phyloP scores from a whole-genome alignment of 768 basidiomycete genomes.

The Lentinus tigrinus region DNA sequence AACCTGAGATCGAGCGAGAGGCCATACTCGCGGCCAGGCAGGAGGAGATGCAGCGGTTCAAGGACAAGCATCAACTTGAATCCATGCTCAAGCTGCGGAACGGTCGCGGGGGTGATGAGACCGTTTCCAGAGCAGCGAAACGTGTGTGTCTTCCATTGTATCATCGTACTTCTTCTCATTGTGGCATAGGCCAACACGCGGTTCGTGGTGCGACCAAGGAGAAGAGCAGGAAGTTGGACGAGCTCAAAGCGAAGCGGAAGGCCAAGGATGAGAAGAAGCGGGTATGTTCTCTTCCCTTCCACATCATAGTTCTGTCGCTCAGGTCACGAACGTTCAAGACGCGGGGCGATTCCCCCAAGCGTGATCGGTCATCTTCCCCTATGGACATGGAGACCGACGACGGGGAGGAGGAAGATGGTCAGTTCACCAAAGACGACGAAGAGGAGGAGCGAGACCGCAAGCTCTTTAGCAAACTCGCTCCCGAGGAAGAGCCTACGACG shows the following conservation, averaged over 20 bases:
- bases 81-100: conserved; percentile 72
- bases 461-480: conserved; percentile 41
- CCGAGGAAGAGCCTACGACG: conserved; percentile 45
- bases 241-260: conserved; percentile 82
- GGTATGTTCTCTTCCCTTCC: conserved; percentile 38
- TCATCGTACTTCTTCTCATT: not conserved
- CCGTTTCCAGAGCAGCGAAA: conserved; percentile 72
- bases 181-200: conserved; percentile 64
- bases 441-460: conserved; percentile 66
- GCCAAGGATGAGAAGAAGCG: conserved; percentile 88
- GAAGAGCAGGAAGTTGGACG: conserved; percentile 75
- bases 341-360: conserved; percentile 54
- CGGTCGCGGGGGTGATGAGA: conserved; percentile 48
- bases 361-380: conserved; percentile 74
- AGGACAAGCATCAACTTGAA: conserved; percentile 69
- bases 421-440: conserved; percentile 71
- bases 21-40: conserved; percentile 76
- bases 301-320: conserved; percentile 15
- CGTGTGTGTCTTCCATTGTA: conserved; percentile 43
- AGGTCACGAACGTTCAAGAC: conserved; percentile 32
- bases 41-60: conserved; percentile 76
- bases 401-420: conserved; percentile 75
- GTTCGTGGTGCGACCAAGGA: conserved; percentile 75
- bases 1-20: conserved; percentile 91
- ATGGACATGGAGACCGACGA: conserved; percentile 87